Conservation (phyloP, 768 basidiomycete species). For the Dentipellis fragilis region DNA sequence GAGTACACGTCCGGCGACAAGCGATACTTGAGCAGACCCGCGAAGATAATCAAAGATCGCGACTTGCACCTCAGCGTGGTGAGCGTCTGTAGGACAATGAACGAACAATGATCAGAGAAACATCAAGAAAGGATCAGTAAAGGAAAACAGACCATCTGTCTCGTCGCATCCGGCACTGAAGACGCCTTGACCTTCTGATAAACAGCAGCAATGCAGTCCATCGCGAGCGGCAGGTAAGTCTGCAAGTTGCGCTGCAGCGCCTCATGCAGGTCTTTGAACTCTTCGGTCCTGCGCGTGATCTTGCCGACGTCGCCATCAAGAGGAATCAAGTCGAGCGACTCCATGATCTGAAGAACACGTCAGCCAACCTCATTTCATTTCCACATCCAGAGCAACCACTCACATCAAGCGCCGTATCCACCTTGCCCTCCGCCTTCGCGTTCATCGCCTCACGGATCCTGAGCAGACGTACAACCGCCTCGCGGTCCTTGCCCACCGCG, state of each 20-base stretch:
- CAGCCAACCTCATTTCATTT: too few relatives aligned
- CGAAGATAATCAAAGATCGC: slow-evolving; percentile 80
- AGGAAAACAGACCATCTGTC: slow-evolving; percentile 54
- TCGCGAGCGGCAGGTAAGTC: slow-evolving; percentile 77
- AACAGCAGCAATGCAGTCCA: slow-evolving; percentile 82
- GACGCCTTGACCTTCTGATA: slow-evolving; percentile 71
- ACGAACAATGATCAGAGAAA: not conserved
- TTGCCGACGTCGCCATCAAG: slow-evolving; percentile 76
- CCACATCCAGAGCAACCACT: slow-evolving; percentile 15
- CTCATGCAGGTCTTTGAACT: slow-evolving; percentile 82
- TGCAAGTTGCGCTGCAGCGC: slow-evolving; percentile 85
- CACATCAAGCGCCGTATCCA: slow-evolving; percentile 79
- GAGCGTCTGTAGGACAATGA: slow-evolving; percentile 38
- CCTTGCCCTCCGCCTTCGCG: slow-evolving; percentile 58
- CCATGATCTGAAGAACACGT: slow-evolving; percentile 55
- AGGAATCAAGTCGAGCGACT: slow-evolving; percentile 80
- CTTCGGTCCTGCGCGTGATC: slow-evolving; percentile 79
- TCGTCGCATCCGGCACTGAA: slow-evolving; percentile 58
- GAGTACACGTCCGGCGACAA: slow-evolving; percentile 88
- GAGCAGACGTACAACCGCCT: slow-evolving; percentile 66
- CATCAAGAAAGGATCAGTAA: not conserved
- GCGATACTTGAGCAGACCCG: slow-evolving; percentile 78
- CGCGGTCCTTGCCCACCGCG: slow-evolving; percentile 61
- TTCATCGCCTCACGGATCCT: slow-evolving; percentile 75
- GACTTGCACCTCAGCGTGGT: slow-evolving; percentile 67